Base-by-base conservation (phyloP, 371 early-diverging fungal species). In the Mortierella sp. region DNA sequence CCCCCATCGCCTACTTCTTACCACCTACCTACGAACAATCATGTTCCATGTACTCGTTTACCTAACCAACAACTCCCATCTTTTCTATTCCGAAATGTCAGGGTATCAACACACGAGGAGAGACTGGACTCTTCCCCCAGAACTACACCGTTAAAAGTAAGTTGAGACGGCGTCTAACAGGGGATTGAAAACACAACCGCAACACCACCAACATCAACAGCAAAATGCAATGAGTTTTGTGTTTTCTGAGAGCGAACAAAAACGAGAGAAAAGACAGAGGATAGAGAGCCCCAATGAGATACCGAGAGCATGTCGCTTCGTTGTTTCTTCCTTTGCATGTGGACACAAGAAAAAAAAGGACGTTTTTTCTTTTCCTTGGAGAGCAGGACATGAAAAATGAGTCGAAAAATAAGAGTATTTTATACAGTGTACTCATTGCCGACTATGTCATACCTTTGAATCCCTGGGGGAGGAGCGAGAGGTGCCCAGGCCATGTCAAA, bases 41-140 rank as follows among this genome's bases (percentile, higher is more conserved):
- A 12, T 63, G 35, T 18, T 63, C 35, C 63, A 32, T 63, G 63
- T 16, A 24, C 16, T 7, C 29, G 12, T 58, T 65, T 38, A 65
- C 24, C 65, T 65, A 65, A 65, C 38, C 24, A 65, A 38, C 8
- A 35, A 2, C 10, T n/a, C 32, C 3, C 27, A 41, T 18, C 12
- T 38, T 71, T 44, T 12, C 58, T 38, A 14, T 71, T n/a, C 48
- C 32, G 29, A 14, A 35, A 65, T 44, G 44, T 2, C 76, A 95
- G 95, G 95, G 96, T n/a, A 89, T 89, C 75, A 93, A 92, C 75
- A 54, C 88, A 2, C 84, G 87, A 56, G 94, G 94, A 44, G 89
- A 91, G 51, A 88, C 89, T 32, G 95, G 95, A 32, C 85, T 95
- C 32, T 95, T 95, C 79, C 96, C 95, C 38, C 77, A 83, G 65